Evolutionary conservation across 1,284 basidiomycete species (phyloP), one percentile per base, ranked within the genome.

Genomic region (Coniferiporia sulphurascens): DNA sequence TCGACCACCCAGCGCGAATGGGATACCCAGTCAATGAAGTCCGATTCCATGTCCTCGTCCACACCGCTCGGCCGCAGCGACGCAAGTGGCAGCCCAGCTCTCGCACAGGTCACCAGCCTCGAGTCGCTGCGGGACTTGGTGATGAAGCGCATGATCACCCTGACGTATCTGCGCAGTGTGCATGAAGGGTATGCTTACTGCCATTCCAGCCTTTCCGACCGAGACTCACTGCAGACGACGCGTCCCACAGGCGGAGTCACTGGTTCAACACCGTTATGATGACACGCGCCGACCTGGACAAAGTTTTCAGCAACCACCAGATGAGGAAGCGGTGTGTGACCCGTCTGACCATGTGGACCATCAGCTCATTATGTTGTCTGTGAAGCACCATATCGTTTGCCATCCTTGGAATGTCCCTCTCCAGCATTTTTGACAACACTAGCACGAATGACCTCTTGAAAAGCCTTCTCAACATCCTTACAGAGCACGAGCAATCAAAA

Each of bases 261-360:
- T 94, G 91, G 91, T 92, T 94, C 68, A 89, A 93, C 68, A 94
- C 92, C 3, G 86, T 94, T 63, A 78, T 89, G 67, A 82, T 94
- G 64, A 84, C 86, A 48, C 81, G 82, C 54, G 68, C 75, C 15
- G 91, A 93, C 56, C 79, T 94, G 9, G 87, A 91, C 61, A 80
- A 78, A 48, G 81, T 81, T 50, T 93, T 93, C 69, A 84, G 80
- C 65, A 91, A 91, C 66, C 71, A 67, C 21, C 82, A 80, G 21
- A 92, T 92, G 86, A 85, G 83, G 75, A 87, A 85, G 72, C 80
- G 89, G 90, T 91, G 64, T 57, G 82, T 27, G 46, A 22, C 13
- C 15, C 8, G 7, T 15, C 17, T 52, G 19, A 56, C 52, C 15
- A 32, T 36, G 35, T 45, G 13, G 38, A 2, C 50, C 55, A 32